Evolutionary conservation across 2,329 filamentous ascomycete species (phyloP), one percentile per base, ranked within the genome.

Genomic region (Fusarium miscanthi): DNA sequence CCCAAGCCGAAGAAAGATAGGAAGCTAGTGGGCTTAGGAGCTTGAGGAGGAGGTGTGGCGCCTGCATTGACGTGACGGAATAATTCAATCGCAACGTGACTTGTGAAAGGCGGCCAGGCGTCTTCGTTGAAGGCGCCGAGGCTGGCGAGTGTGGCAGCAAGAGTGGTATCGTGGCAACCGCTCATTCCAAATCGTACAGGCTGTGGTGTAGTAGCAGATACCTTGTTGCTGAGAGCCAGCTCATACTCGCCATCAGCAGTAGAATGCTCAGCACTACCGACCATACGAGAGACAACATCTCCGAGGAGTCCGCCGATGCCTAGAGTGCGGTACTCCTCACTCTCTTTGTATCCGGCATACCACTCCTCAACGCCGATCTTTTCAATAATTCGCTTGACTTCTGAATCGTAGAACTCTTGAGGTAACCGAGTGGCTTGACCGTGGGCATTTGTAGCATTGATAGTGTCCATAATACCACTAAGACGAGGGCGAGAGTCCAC

Each of bases 121-220:
- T 88, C 88, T 25, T 84, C 84, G 45, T 93, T 86, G 79, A 94
- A 96, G 6, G 93, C 92, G 6, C 95, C 96, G 11, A 98, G 82
- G 73, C 93, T 93, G 21, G 91, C 85, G 33, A 99, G 84, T 4
- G 94, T 85, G 3, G 89, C 93, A 6, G 94, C 96, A 9, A 99
- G 87, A 1, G 96, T 98, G 5, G 96, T 98, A 79, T 98, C 95
- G 81, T 98, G 95, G 78, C 95, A 97, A 37, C 95, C 95, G 73
- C 90, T 93, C 77, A 98, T 84, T 21, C 90, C 92, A 72, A 98
- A 91, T 70, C 91, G 92, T 76, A 96, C 87, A 72, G 74, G 87
- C 74, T 76, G 81, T 67, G 59, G 78, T 80, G 51, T 48, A 40
- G 52, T 42, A 31, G 52, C 42, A 74, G 84, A 73, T 61, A 84